Evolutionary conservation across 805 yeast species (phyloP).

Genomic region (Wickerhamomyces hampshirensis): DNA sequence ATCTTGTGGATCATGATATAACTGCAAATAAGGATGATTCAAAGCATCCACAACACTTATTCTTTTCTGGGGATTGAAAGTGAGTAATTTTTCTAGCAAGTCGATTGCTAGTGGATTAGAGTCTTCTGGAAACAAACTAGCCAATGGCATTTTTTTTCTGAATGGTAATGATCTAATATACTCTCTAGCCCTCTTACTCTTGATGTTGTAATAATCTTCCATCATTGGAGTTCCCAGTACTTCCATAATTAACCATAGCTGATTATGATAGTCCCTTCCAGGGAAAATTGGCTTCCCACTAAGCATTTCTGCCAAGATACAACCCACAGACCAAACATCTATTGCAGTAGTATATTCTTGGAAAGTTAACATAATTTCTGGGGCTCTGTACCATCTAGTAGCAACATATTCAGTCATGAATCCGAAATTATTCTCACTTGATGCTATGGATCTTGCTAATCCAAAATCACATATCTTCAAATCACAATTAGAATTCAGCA

Average conservation of each 20-base stretch:
- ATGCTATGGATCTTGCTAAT: slow-evolving; percentile 52
- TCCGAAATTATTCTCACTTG: slow-evolving; percentile 44
- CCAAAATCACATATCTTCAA: slow-evolving; percentile 80
- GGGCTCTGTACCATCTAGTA: slow-evolving; percentile 82
- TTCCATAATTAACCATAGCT: slow-evolving; percentile 58
- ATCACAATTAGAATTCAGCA: slow-evolving; percentile 67
- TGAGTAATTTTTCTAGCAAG: slow-evolving; percentile 60
- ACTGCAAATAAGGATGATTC: slow-evolving; percentile 63
- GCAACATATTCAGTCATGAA: slow-evolving; percentile 78
- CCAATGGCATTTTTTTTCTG: slow-evolving; percentile 51
- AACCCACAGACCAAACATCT: slow-evolving; percentile 79
- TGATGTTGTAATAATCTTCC: slow-evolving; percentile 71
- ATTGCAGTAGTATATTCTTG: slow-evolving; percentile 73
- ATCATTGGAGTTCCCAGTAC: slow-evolving; percentile 68
- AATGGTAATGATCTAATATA: slow-evolving; percentile 66
- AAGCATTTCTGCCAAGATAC: slow-evolving; percentile 69
- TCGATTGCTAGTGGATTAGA: slow-evolving; percentile 49
- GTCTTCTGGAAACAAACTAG: slow-evolving; percentile 42
- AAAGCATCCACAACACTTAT: slow-evolving; percentile 72
- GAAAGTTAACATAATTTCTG: slow-evolving; percentile 73
- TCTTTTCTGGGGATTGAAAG: slow-evolving; percentile 71
- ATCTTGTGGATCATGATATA: slow-evolving; percentile 68
- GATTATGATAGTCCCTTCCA: slow-evolving; percentile 71
- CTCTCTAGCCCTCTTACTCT: slow-evolving; percentile 71
- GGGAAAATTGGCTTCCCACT: slow-evolving; percentile 61